Conservation (phyloP, 1,139 yeast species). For the Candida sanyaensis region DNA sequence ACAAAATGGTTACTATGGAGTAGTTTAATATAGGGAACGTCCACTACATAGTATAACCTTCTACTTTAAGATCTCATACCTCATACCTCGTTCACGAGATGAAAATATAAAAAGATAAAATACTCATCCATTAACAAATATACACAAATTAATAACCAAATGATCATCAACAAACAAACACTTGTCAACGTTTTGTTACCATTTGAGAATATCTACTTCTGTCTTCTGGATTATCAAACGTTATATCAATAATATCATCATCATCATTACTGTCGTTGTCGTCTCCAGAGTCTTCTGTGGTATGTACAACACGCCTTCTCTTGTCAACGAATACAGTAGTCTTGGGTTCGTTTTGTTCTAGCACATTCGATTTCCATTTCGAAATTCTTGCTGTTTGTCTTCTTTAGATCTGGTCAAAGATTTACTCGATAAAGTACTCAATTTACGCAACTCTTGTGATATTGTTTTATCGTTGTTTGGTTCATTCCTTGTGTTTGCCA, state of each 20-base stretch:
- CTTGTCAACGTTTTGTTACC: not conserved
- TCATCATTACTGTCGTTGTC: conserved; percentile 4
- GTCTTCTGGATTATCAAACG: conserved; percentile 13
- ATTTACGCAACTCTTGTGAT: conserved; percentile 25
- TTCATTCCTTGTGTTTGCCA: conserved; percentile 10
- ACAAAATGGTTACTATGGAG: no score
- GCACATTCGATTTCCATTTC: conserved; percentile 25
- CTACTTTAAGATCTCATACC: no score
- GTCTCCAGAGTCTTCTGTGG: not conserved
- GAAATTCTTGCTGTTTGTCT: conserved; percentile 18
- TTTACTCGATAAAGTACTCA: conserved; percentile 22
- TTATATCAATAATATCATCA: conserved; percentile 23
- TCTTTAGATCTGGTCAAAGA: conserved; percentile 22
- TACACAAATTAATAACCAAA: no score
- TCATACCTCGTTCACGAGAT: no score
- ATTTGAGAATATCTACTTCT: conserved; percentile 7
- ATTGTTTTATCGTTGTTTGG: conserved; percentile 15
- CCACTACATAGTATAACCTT: no score
- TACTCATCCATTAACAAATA: no score
- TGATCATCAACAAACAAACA: no score
- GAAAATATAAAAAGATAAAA: no score
- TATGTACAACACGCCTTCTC: conserved; percentile 7
- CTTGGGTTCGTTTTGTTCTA: conserved; percentile 7
- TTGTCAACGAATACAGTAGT: conserved; percentile 3
- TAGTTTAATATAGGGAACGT: no score